Evolutionary conservation across 139 green algal species (phyloP).

Genomic region (Ettlia oleoabundans): DNA sequence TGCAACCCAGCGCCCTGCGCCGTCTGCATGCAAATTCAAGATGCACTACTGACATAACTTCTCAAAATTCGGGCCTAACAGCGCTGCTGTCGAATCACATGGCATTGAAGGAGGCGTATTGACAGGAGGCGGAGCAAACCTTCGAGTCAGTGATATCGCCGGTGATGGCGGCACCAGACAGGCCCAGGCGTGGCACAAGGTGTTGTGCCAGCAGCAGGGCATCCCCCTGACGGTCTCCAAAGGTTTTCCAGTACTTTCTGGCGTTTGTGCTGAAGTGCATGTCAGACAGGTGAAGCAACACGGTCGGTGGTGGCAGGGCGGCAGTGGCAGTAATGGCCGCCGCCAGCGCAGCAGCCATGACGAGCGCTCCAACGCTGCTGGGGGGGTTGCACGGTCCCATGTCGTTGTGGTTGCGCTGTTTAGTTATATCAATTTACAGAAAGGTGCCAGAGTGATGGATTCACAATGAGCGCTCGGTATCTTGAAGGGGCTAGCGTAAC

Average conservation of each 20-base stretch:
- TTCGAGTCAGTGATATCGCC: slow-evolving; percentile 74
- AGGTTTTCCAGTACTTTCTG: slow-evolving; percentile 28
- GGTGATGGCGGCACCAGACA: slow-evolving; percentile 53
- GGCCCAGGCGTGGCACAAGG: slow-evolving; percentile 38
- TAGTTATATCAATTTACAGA: too few relatives aligned
- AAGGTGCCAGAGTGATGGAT: too few relatives aligned
- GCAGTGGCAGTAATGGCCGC: neutral
- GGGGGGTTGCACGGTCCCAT: too few relatives aligned
- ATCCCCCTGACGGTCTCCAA: slow-evolving; percentile 62
- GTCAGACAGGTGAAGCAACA: slow-evolving; percentile 43
- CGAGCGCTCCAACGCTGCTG: too few relatives aligned
- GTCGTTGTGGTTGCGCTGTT: too few relatives aligned
- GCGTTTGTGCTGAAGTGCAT: slow-evolving; percentile 47
- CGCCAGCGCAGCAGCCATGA: too few relatives aligned
- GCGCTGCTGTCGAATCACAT: too few relatives aligned
- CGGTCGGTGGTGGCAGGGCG: neutral
- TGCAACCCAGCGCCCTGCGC: slow-evolving; percentile 45
- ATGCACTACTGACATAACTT: too few relatives aligned
- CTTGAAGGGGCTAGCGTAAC: too few relatives aligned
- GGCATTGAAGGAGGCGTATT: too few relatives aligned
- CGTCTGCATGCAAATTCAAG: slow-evolving; percentile 18
- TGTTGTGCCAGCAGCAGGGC: slow-evolving; percentile 34
- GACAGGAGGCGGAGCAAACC: neutral
- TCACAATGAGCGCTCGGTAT: too few relatives aligned
- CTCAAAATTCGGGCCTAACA: too few relatives aligned